Conservation (phyloP, 2,329 filamentous ascomycete genomes). For the Colletotrichum navitas region DNA sequence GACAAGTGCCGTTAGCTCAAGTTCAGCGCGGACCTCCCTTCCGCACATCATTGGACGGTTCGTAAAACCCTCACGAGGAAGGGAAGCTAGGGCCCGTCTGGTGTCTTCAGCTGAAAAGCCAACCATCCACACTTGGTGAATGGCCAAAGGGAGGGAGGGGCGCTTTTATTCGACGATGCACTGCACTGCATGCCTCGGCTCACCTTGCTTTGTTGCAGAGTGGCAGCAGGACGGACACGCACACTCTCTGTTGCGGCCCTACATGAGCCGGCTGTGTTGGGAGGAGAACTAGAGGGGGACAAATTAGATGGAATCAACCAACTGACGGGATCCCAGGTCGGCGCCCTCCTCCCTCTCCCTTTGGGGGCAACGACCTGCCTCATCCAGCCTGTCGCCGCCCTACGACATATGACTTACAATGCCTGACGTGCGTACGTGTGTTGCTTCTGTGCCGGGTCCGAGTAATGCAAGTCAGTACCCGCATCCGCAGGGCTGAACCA, state of each 20-base stretch:
- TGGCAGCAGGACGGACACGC: neutral
- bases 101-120: constrained; percentile 18
- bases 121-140: neutral
- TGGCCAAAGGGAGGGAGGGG: neutral
- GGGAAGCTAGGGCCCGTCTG: neutral
- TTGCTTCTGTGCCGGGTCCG: neutral
- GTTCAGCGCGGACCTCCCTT: neutral
- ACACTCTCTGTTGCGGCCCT: neutral
- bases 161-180: no score
- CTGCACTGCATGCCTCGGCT: neutral
- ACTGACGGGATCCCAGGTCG: neutral
- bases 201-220: neutral
- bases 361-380: neutral
- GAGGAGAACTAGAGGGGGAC: neutral
- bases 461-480: constrained; percentile 1
- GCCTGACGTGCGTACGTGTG: neutral
- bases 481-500: constrained; percentile 33
- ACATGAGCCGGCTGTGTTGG: no score
- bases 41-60: neutral
- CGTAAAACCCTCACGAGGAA: neutral
- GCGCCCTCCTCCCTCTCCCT: no score
- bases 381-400: neutral
- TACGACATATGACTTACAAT: neutral
- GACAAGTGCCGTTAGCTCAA: neutral
- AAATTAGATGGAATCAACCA: neutral